These are phyloP conservation scores for Saccharum officinarum DNA, from an alignment of 176 grass and related monocot species.

Conservation along the genomic window DNA sequence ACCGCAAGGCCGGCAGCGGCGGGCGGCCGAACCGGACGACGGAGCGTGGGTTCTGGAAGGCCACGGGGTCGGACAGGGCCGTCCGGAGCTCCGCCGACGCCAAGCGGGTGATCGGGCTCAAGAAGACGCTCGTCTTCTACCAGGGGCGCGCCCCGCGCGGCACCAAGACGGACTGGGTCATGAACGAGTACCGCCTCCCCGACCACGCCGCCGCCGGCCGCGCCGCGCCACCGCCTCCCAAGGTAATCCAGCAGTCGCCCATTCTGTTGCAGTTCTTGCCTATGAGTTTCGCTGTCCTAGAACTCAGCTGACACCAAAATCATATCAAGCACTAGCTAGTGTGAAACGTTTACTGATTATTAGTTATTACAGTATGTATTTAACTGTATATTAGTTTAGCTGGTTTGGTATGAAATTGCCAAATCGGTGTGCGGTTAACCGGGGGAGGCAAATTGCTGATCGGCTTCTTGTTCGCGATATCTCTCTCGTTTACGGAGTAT, in stretches of 20 bases:
- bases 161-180: constrained; percentile 85
- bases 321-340: not conserved
- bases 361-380: not conserved
- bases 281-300: not conserved
- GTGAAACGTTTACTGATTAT: too few species aligned
- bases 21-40: constrained; percentile 89
- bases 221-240: constrained; percentile 9
- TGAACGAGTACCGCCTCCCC: constrained; percentile 93
- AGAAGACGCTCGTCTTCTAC: constrained; percentile 98
- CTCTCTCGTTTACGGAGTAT: not conserved
- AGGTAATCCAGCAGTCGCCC: constrained; percentile 13
- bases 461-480: not conserved
- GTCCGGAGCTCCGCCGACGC: constrained; percentile 41
- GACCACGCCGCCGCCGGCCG: constrained; percentile 6
- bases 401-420: not conserved
- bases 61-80: constrained; percentile 72
- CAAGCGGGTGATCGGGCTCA: constrained; percentile 74
- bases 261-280: not conserved
- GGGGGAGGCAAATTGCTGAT: not conserved
- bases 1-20: constrained; percentile 57
- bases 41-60: constrained; percentile 90
- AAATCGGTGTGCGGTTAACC: not conserved
- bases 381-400: not conserved
- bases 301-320: not conserved
- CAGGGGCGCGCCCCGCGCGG: constrained; percentile 71